Base-by-base conservation (phyloP, 192 early-diverging fungal species). In the Paraglomus brasilianum region DNA sequence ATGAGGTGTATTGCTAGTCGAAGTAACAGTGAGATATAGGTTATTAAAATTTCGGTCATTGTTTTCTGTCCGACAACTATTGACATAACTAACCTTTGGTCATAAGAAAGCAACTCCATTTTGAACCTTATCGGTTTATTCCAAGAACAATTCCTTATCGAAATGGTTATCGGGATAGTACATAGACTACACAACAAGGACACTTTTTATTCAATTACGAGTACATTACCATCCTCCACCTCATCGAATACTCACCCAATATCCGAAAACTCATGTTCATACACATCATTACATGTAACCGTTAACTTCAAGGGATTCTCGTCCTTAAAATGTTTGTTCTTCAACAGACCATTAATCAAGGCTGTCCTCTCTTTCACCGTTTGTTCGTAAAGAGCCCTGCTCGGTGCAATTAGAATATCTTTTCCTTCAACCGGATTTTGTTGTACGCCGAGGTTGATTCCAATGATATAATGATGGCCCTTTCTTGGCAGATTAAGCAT, bases 391-490 rank as follows among this genome's bases (percentile, higher is more conserved):
- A 93, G 72, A 2, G 91, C 87, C 50, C 85, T 79, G 19, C 69
- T 52, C 10, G 77, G 65, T 19, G 70, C 73, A 43, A 78, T 75
- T 30, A 83, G 69, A 57, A 55, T 80, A 64, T 75, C 76, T 67
- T 65, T 78, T 53, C 78, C 85, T 66, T 81, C 83, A 69, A 90
- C 81, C 8, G 85, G 88, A 65, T 89, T 87, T 60, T 86, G 83
- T 19, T 86, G 93, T 22, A 95, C 85, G 5, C 89, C 88, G 5
- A 95, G 74, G 69, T 96, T 95, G 51, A 95, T 94, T 15, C 95
- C 95, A 21, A 92, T 89, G 59, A 96, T 93, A 49, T 91, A 94
- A 63, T 96, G 94, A 72, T 98, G 94, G 1, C 96, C 95, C 41
- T 80, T 79, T 0, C 78, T 70, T 39, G 8, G 52, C 65, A 79